phyloP scores from a whole-genome alignment of 345 rosid genomes.

The Eucalyptus brandiana region DNA sequence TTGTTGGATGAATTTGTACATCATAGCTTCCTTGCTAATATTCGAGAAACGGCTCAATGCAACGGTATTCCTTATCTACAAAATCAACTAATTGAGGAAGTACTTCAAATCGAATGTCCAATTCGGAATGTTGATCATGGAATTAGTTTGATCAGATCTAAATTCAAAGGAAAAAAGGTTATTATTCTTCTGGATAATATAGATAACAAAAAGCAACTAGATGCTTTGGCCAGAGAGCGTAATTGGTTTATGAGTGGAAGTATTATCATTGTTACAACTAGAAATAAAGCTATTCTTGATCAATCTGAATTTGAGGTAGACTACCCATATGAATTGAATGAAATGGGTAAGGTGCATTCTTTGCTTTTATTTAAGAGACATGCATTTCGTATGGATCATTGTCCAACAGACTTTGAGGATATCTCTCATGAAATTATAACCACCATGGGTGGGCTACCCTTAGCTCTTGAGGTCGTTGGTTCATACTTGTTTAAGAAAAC shows the following conservation, averaged over 20 bases:
- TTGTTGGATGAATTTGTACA: neutral
- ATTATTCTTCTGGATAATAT: neutral
- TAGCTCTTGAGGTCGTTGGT: neutral
- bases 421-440: rapidly evolving
- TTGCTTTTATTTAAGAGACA: neutral
- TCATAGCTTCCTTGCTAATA: neutral
- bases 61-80: rapidly evolving
- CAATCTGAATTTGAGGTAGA: neutral
- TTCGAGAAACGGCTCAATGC: neutral
- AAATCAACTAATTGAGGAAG: neutral
- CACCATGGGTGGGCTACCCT: neutral
- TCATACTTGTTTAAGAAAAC: neutral
- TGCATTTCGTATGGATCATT: neutral
- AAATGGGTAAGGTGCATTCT: rapidly evolving
- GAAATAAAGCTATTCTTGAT: neutral
- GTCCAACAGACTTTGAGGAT: rapidly evolving
- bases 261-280: neutral
- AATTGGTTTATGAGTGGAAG: neutral
- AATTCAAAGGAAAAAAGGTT: neutral
- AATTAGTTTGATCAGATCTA: neutral
- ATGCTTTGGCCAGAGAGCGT: neutral
- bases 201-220: rapidly evolving
- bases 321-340: neutral
- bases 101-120: rapidly evolving
- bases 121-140: neutral